Conservation (phyloP, 306 rosid species). For the Vigna mungo region DNA sequence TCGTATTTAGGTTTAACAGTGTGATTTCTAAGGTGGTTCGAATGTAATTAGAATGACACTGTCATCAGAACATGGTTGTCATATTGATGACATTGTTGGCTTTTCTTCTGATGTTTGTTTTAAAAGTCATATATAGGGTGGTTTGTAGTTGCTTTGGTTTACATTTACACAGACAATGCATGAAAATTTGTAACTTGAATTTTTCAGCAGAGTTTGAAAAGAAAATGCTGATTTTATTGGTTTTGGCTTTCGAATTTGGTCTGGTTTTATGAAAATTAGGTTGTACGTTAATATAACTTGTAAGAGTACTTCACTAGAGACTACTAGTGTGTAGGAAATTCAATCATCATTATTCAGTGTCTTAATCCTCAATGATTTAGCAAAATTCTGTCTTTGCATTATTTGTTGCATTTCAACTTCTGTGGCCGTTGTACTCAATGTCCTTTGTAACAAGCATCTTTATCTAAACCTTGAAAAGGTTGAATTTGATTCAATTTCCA, state of each 20-base stretch:
- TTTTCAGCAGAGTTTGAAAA: background rate
- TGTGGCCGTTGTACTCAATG: background rate
- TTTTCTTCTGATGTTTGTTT: background rate
- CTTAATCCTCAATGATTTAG: background rate
- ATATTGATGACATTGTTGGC: too few relatives aligned
- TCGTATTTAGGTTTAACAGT: too few relatives aligned
- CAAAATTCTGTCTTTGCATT: background rate
- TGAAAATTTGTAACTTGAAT: background rate
- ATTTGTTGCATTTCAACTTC: background rate
- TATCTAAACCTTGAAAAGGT: background rate
- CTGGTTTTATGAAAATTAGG: too few relatives aligned
- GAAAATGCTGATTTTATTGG: conserved; percentile 10
- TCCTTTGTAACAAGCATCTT: background rate
- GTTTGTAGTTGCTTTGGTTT: background rate
- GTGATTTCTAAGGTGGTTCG: background rate
- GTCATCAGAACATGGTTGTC: background rate
- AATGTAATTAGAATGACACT: background rate
- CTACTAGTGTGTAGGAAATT: background rate
- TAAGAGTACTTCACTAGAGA: background rate
- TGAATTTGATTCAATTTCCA: background rate
- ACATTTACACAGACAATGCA: background rate
- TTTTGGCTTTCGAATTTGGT: background rate
- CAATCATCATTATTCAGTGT: conserved; percentile 6
- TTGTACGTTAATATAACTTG: background rate
- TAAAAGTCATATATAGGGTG: background rate